Evolutionary conservation across 306 rosid species (phyloP), one percentile per base, ranked within the genome.

Genomic region (Ochetophila trinervis): DNA sequence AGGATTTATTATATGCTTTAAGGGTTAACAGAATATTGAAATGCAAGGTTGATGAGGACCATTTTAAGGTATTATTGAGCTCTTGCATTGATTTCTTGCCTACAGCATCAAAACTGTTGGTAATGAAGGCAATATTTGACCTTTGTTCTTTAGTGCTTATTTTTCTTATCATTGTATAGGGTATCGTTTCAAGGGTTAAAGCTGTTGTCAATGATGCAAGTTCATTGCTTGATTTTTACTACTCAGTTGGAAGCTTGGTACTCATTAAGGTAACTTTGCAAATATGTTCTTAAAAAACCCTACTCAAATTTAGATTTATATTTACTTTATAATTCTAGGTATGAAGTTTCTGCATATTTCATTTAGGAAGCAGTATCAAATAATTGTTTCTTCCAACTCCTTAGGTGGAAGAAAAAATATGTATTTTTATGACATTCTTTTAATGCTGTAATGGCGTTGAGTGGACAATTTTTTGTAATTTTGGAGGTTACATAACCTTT

Each of bases 1-100:
- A 90, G 85, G 92, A 94, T 60, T 74, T 86, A 79, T 88, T 84
- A 73, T 73, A 81, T 64, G 90, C 99, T 17, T 81, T 88, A 50
- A 85, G 79, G 80, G 90, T 83, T 77, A 86, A 86, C 68, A 65
- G 80, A 57, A 78, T 83, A 73, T 71, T 90, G 72, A 85, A 83
- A 62, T 94, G 99, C 77, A 65, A 66, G 13, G 87, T 85, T 69
- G 65, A 79, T 24, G 88, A 70, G 57, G 80, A 74, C 22, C 64
- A 53, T 67, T 74, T 76, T 13, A 79, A 94, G 99, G 99, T 94
- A 86, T 23, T 27, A 40, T 18, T 24, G 40, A 20, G 71, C 18
- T 44, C 20, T 59, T 24, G 57, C 19, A 34, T 73, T 71, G 1
- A 62, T 73, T 34, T 53, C 53, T 49, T 72, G 32, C n/a, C 53